Base-by-base conservation (phyloP, 169 alveolate species). In the Plasmodium vivax region DNA sequence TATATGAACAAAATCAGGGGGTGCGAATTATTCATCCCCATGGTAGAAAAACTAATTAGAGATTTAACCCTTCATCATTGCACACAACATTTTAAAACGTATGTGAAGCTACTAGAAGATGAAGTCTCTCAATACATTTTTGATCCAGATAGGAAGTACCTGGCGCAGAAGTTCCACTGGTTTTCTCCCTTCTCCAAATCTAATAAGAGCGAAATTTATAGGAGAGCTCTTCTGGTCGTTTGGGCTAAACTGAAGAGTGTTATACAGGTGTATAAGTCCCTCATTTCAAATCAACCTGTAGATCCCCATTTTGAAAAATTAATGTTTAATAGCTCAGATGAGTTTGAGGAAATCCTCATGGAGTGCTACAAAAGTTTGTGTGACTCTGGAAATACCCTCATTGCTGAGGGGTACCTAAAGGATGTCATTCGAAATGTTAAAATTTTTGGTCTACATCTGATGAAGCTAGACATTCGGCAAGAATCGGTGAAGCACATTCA, bases 401-500 rank as follows among this genome's bases (percentile, higher is more conserved):
- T 96, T 30, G 95, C 96, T 23, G 96, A 95, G 43, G 96, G 96
- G 27, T 72, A 93, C 19, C 83, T 96, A 62, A 92, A 94, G 74
- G 97, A 93, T 62, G 94, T 96, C 3, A 93, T 96, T 19, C 68
- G 98, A 58, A 95, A 95, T 83, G 75, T 96, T 27, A 90, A 94
- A n/a, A 96, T 97, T 7, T 96, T 96, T 95, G 98, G 98, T 1
- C 92, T 96, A 0, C 95, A 95, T 56, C 83, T 96, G 62, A 88
- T 96, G 96, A 95, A 95, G 51, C 82, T 97, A 88, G 98, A 97
- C 68, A 94, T 96, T 81, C 88, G 98, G 16, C 98, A 97, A 93
- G 98, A 97, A 41, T 94, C 97, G 6, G 94, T 93, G 72, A 96
- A 96, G 36, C 98, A 97, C 90, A 95, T 83, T 7, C 43, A 79